Conservation (phyloP, 768 basidiomycete species). For the Tricholomella constricta region DNA sequence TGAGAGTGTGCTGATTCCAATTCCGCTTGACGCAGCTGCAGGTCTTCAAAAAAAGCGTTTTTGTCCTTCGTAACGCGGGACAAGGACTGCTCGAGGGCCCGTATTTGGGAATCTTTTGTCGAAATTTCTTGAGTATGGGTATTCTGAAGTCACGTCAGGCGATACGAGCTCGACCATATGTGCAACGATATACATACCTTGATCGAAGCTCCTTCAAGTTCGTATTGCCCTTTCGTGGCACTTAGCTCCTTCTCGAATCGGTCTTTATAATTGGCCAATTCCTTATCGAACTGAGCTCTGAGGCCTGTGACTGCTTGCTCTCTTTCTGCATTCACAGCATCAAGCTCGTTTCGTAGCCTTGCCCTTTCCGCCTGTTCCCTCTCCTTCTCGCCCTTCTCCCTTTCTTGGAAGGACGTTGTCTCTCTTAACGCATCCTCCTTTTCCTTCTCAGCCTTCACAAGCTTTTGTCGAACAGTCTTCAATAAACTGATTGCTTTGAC, state of each 20-base stretch:
- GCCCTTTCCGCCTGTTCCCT: constrained; percentile 56
- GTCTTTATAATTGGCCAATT: constrained; percentile 59
- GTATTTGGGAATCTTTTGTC: constrained; percentile 60
- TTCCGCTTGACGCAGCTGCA: constrained; percentile 89
- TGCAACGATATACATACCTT: constrained; percentile 53
- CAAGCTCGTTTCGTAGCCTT: constrained; percentile 64
- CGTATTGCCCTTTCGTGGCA: constrained; percentile 67
- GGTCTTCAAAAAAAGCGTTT: constrained; percentile 78
- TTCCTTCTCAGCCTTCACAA: constrained; percentile 96
- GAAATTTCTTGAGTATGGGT: constrained; percentile 68
- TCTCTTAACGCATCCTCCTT: constrained; percentile 78
- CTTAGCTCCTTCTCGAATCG: constrained; percentile 74
- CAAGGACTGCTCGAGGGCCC: constrained; percentile 70
- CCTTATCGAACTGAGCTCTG: constrained; percentile 71
- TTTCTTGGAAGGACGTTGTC: constrained; percentile 48
- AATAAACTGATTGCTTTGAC: constrained; percentile 89
- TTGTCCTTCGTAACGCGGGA: constrained; percentile 73
- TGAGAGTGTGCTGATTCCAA: constrained; percentile 80
- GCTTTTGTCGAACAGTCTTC: constrained; percentile 94
- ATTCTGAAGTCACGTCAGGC: constrained; percentile 44
- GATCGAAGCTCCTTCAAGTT: constrained; percentile 69
- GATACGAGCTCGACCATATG: background rate
- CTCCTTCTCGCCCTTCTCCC: constrained; percentile 53
- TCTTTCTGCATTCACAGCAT: constrained; percentile 58
- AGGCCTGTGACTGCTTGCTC: constrained; percentile 64